Percentiles rank a stretch among this genome's conserved stretches.
Evolutionary conservation across 2,329 filamentous ascomycete genomes (phyloP).

Genomic region (Pestalotiopsis sp.): DNA sequence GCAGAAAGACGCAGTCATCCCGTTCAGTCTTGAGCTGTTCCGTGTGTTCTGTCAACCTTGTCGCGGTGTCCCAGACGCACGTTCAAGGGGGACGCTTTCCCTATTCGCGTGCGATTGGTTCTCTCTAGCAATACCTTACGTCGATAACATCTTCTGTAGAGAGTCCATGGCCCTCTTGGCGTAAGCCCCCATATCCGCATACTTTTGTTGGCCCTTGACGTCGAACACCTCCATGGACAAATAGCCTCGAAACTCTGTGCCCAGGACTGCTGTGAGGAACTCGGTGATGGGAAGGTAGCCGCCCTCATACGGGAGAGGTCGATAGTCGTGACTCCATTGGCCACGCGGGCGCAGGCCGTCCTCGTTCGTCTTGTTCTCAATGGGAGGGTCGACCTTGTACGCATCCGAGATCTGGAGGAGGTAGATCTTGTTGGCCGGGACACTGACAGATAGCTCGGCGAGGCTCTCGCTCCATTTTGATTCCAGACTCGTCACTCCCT

Average conservation of each 20-base stretch:
- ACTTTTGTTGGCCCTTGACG: slow-evolving; percentile 51
- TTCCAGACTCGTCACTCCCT: slow-evolving; percentile 49
- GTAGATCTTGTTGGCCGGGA: slow-evolving; percentile 73
- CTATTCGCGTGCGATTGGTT: background rate
- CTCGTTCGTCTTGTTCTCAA: slow-evolving; percentile 50
- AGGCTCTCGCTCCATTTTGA: slow-evolving; percentile 55
- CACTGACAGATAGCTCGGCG: slow-evolving; percentile 52
- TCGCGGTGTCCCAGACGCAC: no score
- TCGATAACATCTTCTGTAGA: slow-evolving; percentile 37
- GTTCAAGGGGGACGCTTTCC: no score
- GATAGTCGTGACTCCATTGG: slow-evolving; percentile 71
- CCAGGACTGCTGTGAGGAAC: slow-evolving; percentile 65
- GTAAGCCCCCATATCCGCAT: slow-evolving; percentile 44
- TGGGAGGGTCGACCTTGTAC: slow-evolving; percentile 61
- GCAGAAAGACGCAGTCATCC: no score
- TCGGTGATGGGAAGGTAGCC: slow-evolving; percentile 71
- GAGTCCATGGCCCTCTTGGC: slow-evolving; percentile 52
- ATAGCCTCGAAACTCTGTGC: slow-evolving; percentile 68
- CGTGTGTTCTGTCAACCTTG: no score
- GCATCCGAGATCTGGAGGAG: slow-evolving; percentile 76
- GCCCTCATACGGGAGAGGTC: slow-evolving; percentile 69
- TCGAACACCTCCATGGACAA: slow-evolving; percentile 74
- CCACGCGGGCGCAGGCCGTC: slow-evolving; percentile 61
- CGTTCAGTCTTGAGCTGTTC: no score
- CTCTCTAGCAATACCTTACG: background rate